Evolutionary conservation across 1,284 basidiomycete genomes (phyloP), one percentile per base, ranked within the genome.

Genomic region (Apiotrichum domesticum): DNA sequence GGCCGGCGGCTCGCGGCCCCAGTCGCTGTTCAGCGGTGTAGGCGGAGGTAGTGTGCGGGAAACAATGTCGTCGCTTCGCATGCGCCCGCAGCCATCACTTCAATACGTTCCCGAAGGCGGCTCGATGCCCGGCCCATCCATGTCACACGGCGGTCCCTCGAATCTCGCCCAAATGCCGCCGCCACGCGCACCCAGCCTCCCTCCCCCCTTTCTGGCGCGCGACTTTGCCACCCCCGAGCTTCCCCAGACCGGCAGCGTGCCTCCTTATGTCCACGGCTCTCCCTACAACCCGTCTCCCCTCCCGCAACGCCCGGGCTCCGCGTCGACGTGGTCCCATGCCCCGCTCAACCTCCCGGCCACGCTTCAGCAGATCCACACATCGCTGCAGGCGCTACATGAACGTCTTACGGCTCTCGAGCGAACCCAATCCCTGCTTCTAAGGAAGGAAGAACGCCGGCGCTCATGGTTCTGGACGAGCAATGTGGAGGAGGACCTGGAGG

Each of bases 311-410:
- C 73, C 60, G 55, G 63, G 68, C 0, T 71, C 77, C 2, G 63
- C 73, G 2, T 78, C 79, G 14, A 78, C 77, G 10, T 77, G 71
- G 35, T 69, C 69, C 6, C 63, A 62, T 4, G 43, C 54, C 4
- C 59, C 59, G 6, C 55, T 68, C 34, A 69, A 68, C 51, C 61
- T 75, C 10, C 65, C 73, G 1, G 60, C 66, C 6, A 68, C 71
- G 7, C 57, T 77, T 10, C 71, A 74, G 56, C 68, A 71, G 54
- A 77, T 77, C 42, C 94, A 98, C 71, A 86, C 87, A 0, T 90
- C 93, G 57, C 79, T 98, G 7, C 87, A 90, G 1, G 92, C 93
- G 1, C 81, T 98, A 41, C 87, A 86, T 39, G 94, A 97, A 74
- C 85, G 94, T 10, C 79, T 98, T 34, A 86, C 90, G 63, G 80